Percentiles rank a stretch among this genome's conserved stretches.
phyloP scores from a whole-genome alignment of 306 rosid species.

The Glycine tomentella region DNA sequence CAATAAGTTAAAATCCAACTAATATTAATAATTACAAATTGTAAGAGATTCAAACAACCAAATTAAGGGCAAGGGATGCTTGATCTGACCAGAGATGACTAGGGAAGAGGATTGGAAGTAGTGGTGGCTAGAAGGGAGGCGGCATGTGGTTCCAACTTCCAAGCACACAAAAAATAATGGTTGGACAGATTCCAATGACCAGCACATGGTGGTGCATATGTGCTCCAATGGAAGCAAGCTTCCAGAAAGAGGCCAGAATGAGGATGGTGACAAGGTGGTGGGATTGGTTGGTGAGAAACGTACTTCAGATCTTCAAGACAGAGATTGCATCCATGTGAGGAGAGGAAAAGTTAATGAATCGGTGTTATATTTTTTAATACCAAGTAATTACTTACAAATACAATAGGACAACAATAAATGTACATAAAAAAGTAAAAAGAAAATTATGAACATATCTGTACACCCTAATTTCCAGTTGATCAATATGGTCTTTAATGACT shows the following conservation, averaged over 20 bases:
- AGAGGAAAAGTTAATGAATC: neutral
- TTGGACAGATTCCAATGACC: conserved; percentile 2
- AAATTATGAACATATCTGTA: neutral
- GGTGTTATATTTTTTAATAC: conserved; percentile 15
- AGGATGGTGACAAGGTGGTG: neutral
- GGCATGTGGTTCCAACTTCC: neutral
- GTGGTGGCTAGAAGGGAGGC: neutral
- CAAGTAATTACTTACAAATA: neutral
- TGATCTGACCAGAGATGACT: neutral
- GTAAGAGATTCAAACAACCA: neutral
- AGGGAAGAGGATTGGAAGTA: conserved; percentile 1
- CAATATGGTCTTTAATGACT: conserved; percentile 39
- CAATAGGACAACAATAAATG: conserved; percentile 14
- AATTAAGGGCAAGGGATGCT: neutral
- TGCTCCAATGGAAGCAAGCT: neutral
- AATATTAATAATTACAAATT: neutral
- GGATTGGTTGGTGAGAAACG: conserved; percentile 7
- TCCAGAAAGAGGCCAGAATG: neutral
- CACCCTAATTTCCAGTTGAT: conserved; percentile 21
- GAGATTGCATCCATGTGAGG: conserved; percentile 1
- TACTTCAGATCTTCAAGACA: conserved; percentile 14
- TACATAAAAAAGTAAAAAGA: conserved; percentile 1
- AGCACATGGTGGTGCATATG: neutral
- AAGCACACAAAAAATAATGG: neutral
- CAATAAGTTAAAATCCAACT: neutral